Percentiles rank a stretch among this genome's conserved stretches.
Conservation (phyloP, 1,139 yeast species). For the Nakaseomyces glabratus region DNA sequence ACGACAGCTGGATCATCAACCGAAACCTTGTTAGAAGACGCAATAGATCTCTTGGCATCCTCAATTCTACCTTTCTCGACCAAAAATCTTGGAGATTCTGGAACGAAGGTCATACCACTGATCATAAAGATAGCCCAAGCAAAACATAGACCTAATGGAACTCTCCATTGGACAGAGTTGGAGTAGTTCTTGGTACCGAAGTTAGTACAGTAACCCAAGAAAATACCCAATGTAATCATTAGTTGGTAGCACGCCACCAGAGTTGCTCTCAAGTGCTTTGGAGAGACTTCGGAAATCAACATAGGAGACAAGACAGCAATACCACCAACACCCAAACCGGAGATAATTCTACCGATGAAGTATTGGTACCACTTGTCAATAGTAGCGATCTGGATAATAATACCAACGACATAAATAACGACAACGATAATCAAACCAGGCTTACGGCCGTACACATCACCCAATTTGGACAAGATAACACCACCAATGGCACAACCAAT, state of each 20-base stretch:
- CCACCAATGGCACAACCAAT: slow-evolving; percentile 71
- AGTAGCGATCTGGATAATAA: slow-evolving; percentile 55
- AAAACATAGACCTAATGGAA: slow-evolving; percentile 49
- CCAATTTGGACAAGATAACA: slow-evolving; percentile 42
- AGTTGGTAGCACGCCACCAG: slow-evolving; percentile 57
- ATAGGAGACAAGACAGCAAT: slow-evolving; percentile 55
- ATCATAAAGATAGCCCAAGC: slow-evolving; percentile 38
- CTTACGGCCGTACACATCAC: slow-evolving; percentile 57
- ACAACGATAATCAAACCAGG: slow-evolving; percentile 48
- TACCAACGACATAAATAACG: slow-evolving; percentile 52
- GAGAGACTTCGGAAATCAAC: slow-evolving; percentile 59
- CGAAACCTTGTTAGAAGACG: slow-evolving; percentile 48
- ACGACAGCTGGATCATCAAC: slow-evolving; percentile 50
- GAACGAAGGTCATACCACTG: slow-evolving; percentile 56
- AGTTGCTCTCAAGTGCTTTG: slow-evolving; percentile 63
- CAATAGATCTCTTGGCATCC: slow-evolving; percentile 52
- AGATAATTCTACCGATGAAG: slow-evolving; percentile 54
- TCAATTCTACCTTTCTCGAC: slow-evolving; percentile 46
- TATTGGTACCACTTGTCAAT: slow-evolving; percentile 44
- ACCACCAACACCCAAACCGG: slow-evolving; percentile 62
- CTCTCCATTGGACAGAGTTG: slow-evolving; percentile 53
- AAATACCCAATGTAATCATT: slow-evolving; percentile 56
- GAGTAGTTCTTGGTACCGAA: slow-evolving; percentile 46
- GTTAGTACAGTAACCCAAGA: slow-evolving; percentile 55
- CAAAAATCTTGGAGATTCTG: slow-evolving; percentile 73